Evolutionary conservation across 2,329 filamentous ascomycete genomes (phyloP).

Genomic region (Pyricularia sp.): DNA sequence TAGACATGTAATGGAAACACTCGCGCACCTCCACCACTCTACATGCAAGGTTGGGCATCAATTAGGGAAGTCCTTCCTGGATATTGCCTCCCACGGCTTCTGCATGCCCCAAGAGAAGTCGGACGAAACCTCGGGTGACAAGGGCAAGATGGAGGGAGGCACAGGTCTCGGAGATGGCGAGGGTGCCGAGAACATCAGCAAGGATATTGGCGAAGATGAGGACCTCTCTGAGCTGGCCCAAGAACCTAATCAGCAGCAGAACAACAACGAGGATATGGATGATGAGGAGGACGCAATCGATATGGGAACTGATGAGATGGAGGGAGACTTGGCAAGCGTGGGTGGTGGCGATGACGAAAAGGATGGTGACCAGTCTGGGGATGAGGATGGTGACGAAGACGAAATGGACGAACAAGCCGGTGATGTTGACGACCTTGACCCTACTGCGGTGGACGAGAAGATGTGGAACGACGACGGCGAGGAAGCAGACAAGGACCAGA

Average conservation of each 20-base stretch:
- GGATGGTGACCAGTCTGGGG: conserved; percentile 45
- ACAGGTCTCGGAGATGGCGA: conserved; percentile 92
- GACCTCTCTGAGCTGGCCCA: conserved; percentile 85
- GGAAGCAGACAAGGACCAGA: conserved; percentile 70
- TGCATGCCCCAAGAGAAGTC: conserved; percentile 78
- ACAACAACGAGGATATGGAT: conserved; percentile 52
- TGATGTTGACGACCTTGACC: conserved; percentile 81
- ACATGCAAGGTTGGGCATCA: conserved; percentile 63
- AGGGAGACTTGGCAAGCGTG: conserved; percentile 62
- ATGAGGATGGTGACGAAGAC: conserved; percentile 46
- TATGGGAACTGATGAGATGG: conserved; percentile 83
- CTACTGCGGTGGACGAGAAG: conserved; percentile 89
- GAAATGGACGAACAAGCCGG: conserved; percentile 84
- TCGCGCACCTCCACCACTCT: conserved; percentile 53
- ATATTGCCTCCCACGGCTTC: conserved; percentile 75
- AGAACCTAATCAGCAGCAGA: conserved; percentile 57
- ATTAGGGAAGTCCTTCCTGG: conserved; percentile 63
- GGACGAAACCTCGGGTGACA: conserved; percentile 53
- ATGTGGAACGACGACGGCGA: conserved; percentile 87
- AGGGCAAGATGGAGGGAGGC: conserved; percentile 74
- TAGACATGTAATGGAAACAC: conserved; percentile 41
- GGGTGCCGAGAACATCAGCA: conserved; percentile 93
- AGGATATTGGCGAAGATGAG: conserved; percentile 88
- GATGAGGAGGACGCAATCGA: conserved; percentile 79
- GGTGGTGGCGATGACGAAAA: conserved; percentile 51